Conservation (phyloP, 2,329 filamentous ascomycete species). For the Aspergillus sclerotialis region DNA sequence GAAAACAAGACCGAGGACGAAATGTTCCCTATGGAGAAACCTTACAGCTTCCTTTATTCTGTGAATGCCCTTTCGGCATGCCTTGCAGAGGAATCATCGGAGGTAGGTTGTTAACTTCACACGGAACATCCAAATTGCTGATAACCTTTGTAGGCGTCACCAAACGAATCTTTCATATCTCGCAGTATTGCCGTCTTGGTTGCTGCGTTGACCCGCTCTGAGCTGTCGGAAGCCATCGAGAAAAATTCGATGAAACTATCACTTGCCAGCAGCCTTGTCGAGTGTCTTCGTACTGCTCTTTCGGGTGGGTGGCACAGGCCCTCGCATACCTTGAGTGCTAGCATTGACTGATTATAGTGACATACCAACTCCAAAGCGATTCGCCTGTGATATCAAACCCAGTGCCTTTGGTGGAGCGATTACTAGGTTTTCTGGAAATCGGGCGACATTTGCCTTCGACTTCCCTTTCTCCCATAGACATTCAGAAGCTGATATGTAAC, state of each 20-base stretch:
- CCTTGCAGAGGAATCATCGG: slow-evolving; percentile 42
- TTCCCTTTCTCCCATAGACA: slow-evolving; percentile 10
- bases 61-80: slow-evolving; percentile 60
- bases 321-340: neutral
- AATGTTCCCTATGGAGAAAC: slow-evolving; percentile 62
- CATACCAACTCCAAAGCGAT: slow-evolving; percentile 16
- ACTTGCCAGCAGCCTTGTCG: slow-evolving; percentile 50
- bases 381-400: slow-evolving; percentile 29
- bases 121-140: slow-evolving; percentile 9
- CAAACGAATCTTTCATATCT: slow-evolving; percentile 30
- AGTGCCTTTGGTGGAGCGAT: slow-evolving; percentile 24
- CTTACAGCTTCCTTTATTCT: slow-evolving; percentile 68
- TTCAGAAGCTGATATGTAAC: slow-evolving; percentile 34
- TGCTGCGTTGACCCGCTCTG: slow-evolving; percentile 53
- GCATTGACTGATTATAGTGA: slow-evolving; percentile 14
- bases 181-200: slow-evolving; percentile 50
- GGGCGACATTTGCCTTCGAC: slow-evolving; percentile 11
- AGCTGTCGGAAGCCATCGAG: slow-evolving; percentile 43
- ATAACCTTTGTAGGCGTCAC: slow-evolving; percentile 17
- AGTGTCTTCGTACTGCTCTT: slow-evolving; percentile 50
- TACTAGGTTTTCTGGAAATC: slow-evolving; percentile 29
- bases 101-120: slow-evolving; percentile 16
- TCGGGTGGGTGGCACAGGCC: slow-evolving; percentile 39
- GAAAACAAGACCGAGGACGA: slow-evolving; percentile 48
- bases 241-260: slow-evolving; percentile 41